These are phyloP conservation scores for Microsporum ferrugineum DNA, from an alignment of 2,329 filamentous ascomycete genomes.

Conservation along the genomic window DNA sequence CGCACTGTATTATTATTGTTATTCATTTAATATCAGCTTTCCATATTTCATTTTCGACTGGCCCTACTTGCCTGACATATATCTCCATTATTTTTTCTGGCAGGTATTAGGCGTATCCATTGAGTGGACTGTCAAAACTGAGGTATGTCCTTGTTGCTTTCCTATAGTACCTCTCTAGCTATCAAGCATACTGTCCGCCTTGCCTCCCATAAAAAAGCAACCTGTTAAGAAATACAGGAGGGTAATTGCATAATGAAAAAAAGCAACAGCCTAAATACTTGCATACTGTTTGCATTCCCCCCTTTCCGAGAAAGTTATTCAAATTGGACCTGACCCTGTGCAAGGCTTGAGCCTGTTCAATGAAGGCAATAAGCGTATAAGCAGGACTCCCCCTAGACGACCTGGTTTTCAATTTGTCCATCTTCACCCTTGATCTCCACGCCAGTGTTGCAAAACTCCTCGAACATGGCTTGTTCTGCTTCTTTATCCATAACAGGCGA, in stretches of 20 bases:
- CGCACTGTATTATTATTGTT: not conserved
- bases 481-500: not conserved
- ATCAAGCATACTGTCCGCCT: not conserved
- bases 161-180: not conserved
- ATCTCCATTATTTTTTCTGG: not conserved
- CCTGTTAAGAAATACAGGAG: not conserved
- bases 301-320: not conserved
- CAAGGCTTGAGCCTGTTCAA: not conserved
- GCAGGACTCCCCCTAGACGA: not conserved
- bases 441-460: constrained; percentile 11
- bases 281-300: not conserved
- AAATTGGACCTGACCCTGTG: not conserved
- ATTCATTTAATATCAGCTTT: not conserved
- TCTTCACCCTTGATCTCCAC: not conserved
- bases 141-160: not conserved
- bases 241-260: not conserved
- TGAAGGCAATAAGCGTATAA: not conserved
- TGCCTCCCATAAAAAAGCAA: not conserved
- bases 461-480: constrained; percentile 7
- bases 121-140: not conserved
- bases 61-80: not conserved
- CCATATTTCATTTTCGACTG: not conserved
- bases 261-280: not conserved
- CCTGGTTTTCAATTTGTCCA: not conserved
- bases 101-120: not conserved